Percentiles rank a stretch among this genome's conserved stretches.
Evolutionary conservation across 768 basidiomycete genomes (phyloP).

Genomic region (Suillus hirtellus): DNA sequence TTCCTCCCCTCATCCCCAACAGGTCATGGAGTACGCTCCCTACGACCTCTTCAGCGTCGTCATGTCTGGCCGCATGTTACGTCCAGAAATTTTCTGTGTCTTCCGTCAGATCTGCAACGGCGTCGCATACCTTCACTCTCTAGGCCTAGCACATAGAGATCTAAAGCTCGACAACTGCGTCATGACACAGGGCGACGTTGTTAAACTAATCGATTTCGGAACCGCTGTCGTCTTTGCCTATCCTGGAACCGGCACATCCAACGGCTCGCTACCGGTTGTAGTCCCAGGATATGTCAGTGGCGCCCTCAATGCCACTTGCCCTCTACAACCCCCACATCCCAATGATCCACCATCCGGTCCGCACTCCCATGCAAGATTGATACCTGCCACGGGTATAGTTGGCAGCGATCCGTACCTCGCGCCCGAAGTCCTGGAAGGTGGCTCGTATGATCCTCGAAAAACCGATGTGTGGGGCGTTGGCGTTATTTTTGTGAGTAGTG

Average conservation of each 20-base stretch:
- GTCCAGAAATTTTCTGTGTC: conserved; percentile 98
- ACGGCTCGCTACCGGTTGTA: background rate
- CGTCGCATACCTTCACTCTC: conserved; percentile 95
- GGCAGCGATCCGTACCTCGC: conserved; percentile 98
- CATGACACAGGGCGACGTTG: conserved; percentile 92
- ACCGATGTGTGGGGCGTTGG: conserved; percentile 99
- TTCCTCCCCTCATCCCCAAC: conserved; percentile 16
- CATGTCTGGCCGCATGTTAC: conserved; percentile 99
- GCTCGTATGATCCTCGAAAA: conserved; percentile 91
- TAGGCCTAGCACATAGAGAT: conserved; percentile 97
- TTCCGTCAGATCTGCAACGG: conserved; percentile 99
- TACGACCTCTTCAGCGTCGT: conserved; percentile 98
- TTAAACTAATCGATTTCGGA: conserved; percentile 99
- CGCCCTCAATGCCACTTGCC: background rate
- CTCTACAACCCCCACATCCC: background rate
- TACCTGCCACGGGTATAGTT: conserved; percentile 85
- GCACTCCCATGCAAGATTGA: conserved; percentile 41
- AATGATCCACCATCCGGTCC: conserved; percentile 28
- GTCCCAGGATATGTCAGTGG: conserved; percentile 22
- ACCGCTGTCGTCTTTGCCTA: conserved; percentile 99
- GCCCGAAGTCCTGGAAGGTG: conserved; percentile 84
- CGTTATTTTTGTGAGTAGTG: conserved; percentile 82
- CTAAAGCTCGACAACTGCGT: conserved; percentile 99
- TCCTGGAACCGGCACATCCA: conserved; percentile 70
- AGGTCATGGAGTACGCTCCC: conserved; percentile 99